Evolutionary conservation across 192 early-diverging fungal genomes (phyloP).

Genomic region (Allomyces arbusculus): DNA sequence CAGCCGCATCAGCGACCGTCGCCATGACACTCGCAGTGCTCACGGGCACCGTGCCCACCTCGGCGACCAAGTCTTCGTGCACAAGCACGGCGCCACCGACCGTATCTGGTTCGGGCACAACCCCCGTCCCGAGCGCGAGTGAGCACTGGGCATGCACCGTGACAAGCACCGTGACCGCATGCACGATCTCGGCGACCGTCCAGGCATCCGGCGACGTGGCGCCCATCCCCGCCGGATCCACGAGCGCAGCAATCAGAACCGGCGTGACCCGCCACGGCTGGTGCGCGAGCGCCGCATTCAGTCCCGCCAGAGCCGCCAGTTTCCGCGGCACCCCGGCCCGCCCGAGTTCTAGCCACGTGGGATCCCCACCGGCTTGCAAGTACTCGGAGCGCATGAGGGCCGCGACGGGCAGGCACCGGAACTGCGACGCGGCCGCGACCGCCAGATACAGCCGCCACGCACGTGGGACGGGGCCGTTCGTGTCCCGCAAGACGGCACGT

Average conservation of each 20-base stretch:
- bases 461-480: constrained; percentile 21
- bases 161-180: constrained; percentile 23
- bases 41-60: no score
- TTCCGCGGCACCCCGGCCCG: constrained; percentile 21
- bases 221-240: constrained; percentile 8
- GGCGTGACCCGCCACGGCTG: constrained; percentile 28
- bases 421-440: constrained; percentile 31
- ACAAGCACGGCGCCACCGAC: constrained; percentile 12
- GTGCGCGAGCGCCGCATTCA: constrained; percentile 23
- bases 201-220: constrained; percentile 22
- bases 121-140: constrained; percentile 29
- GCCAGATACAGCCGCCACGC: constrained; percentile 28
- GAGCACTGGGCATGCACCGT: constrained; percentile 29
- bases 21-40: no score
- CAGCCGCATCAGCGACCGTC: no score
- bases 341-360: constrained; percentile 23
- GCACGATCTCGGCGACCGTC: constrained; percentile 28
- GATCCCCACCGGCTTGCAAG: constrained; percentile 25
- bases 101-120: constrained; percentile 33
- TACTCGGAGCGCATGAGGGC: constrained; percentile 28
- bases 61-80: background rate
- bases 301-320: constrained; percentile 19
- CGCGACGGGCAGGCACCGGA: constrained; percentile 29
- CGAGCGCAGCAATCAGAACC: constrained; percentile 15
- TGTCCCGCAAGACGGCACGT: constrained; percentile 14